These are phyloP conservation scores for Phalaenopsis hybrid DNA, from an alignment of 116 monocot species.

Conservation along the genomic window DNA sequence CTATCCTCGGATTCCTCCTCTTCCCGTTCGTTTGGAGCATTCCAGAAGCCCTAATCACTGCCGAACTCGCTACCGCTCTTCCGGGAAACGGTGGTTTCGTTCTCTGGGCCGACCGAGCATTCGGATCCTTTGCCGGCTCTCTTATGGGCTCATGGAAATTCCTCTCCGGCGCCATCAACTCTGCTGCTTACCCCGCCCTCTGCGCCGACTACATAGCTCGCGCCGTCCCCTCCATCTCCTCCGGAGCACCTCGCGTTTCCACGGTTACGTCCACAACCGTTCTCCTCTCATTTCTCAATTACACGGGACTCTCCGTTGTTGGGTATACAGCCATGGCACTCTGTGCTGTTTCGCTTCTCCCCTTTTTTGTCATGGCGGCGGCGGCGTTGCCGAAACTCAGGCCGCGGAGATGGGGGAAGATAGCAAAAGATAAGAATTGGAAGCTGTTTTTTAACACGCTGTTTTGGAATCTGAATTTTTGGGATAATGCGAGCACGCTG, in stretches of 20 bases:
- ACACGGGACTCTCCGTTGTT: conserved; percentile 61
- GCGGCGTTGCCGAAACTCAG: conserved; percentile 34
- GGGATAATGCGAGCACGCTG: conserved; percentile 81
- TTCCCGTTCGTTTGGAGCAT: conserved; percentile 87
- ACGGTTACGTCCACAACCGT: conserved; percentile 27
- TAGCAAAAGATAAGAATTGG: conserved; percentile 40
- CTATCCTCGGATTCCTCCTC: conserved; percentile 66
- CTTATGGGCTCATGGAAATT: conserved; percentile 82
- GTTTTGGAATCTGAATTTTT: conserved; percentile 82
- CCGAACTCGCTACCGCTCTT: conserved; percentile 73
- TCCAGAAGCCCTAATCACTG: conserved; percentile 78
- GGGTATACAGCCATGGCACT: conserved; percentile 64
- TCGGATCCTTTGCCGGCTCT: conserved; percentile 64
- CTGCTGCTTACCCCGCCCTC: conserved; percentile 81
- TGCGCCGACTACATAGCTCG: conserved; percentile 71
- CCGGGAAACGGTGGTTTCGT: conserved; percentile 90
- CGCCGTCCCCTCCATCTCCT: conserved; percentile 23
- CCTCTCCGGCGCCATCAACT: conserved; percentile 79
- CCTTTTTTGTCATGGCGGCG: conserved; percentile 49
- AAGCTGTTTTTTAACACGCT: conserved; percentile 63
- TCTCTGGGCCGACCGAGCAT: conserved; percentile 74
- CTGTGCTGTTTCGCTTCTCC: conserved; percentile 44
- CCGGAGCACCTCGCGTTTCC: conserved; percentile 21
- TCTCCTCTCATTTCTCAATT: conserved; percentile 58
- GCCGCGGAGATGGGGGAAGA: conserved; percentile 37